These are phyloP conservation scores for Royoungia palumana DNA, from an alignment of 768 basidiomycete species.

Conservation along the genomic window DNA sequence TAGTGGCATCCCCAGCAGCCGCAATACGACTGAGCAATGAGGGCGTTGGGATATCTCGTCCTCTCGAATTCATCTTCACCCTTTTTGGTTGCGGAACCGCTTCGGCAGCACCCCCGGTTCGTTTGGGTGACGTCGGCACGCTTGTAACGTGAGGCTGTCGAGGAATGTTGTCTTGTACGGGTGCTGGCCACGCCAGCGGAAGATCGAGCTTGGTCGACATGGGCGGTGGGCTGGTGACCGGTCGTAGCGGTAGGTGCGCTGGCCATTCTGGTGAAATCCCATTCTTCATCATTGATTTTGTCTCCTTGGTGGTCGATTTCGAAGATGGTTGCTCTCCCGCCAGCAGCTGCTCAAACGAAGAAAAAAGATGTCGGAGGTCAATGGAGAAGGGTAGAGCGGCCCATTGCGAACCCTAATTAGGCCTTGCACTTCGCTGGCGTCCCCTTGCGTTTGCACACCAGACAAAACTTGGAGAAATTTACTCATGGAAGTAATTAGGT, in stretches of 20 bases:
- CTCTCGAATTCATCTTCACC: constrained; percentile 20
- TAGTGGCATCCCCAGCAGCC: constrained; percentile 16
- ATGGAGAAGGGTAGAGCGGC: constrained; percentile 35
- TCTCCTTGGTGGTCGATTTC: constrained; percentile 15
- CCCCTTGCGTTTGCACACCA: constrained; percentile 22
- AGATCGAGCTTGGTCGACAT: constrained; percentile 13
- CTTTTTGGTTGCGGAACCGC: constrained; percentile 36
- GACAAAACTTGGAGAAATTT: constrained; percentile 27
- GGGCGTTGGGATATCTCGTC: constrained; percentile 31
- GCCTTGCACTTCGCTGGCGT: constrained; percentile 34
- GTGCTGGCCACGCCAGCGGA: constrained; percentile 13
- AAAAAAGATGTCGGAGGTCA: constrained; percentile 39
- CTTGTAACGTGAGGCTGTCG: constrained; percentile 5
- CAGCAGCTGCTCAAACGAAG: constrained; percentile 46
- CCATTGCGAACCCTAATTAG: constrained; percentile 59
- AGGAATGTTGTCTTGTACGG: constrained; percentile 10
- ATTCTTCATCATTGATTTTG: constrained; percentile 10
- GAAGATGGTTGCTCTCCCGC: constrained; percentile 19
- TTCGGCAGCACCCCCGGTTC: constrained; percentile 28
- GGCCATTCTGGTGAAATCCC: constrained; percentile 19
- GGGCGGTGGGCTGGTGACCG: constrained; percentile 9
- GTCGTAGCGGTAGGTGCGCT: constrained; percentile 27
- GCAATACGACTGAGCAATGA: constrained; percentile 46
- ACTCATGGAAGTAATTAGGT: constrained; percentile 37
- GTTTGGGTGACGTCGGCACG: constrained; percentile 22